A percentile compares a stretch with the other conserved stretches of the same genome.
Evolutionary conservation across 768 basidiomycete genomes (phyloP).

Genomic region (Naganishia kalamii): DNA sequence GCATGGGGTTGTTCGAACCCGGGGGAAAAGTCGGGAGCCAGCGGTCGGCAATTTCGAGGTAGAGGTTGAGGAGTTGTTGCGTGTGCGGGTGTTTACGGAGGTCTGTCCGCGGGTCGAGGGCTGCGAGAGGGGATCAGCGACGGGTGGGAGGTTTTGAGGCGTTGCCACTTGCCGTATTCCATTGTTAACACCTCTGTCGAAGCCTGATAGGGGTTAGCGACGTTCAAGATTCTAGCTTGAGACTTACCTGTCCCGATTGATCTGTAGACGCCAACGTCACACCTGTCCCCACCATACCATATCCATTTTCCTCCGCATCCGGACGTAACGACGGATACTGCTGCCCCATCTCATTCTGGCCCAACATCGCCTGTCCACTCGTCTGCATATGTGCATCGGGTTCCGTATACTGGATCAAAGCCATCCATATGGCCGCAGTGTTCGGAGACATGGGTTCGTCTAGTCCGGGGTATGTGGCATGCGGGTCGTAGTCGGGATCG

Average conservation of each 20-base stretch:
- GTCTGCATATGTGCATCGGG: too few species aligned
- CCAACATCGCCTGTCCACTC: too few species aligned
- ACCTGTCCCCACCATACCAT: not conserved
- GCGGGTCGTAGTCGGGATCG: constrained; percentile 6
- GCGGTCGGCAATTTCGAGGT: constrained; percentile 11
- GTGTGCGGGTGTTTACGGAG: constrained; percentile 14
- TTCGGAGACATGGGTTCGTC: constrained; percentile 10
- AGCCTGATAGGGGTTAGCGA: not conserved
- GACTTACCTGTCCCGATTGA: not conserved
- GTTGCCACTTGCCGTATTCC: not conserved
- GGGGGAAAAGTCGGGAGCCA: constrained; percentile 13
- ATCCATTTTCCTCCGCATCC: not conserved
- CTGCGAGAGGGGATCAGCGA: not conserved
- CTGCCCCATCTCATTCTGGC: too few species aligned
- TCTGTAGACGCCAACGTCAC: not conserved
- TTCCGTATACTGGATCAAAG: constrained; percentile 11
- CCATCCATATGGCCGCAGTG: constrained; percentile 10
- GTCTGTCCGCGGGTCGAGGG: constrained; percentile 9
- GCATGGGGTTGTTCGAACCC: constrained; percentile 5
- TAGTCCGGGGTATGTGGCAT: not conserved
- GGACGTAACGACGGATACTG: too few species aligned
- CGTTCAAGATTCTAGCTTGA: not conserved
- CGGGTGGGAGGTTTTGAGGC: not conserved
- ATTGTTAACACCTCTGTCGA: not conserved
- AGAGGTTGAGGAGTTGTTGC: constrained; percentile 10